Base-by-base conservation (phyloP, 805 yeast genomes). In the Candida quercuum region DNA sequence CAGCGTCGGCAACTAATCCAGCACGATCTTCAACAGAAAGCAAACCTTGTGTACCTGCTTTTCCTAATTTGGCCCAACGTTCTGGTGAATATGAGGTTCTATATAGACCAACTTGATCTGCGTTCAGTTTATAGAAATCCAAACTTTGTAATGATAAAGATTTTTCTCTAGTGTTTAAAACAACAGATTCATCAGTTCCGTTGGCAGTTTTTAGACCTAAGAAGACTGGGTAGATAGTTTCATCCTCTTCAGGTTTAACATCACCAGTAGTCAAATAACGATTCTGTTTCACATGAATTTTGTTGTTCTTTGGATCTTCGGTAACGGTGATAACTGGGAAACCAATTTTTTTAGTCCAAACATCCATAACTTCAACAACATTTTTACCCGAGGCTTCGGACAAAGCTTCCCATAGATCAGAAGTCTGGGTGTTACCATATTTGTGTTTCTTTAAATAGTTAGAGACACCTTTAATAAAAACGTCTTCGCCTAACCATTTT, bases 1-100 rank as follows among this genome's bases (percentile, higher is more conserved):
- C 76, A 15, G 85, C 85, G 62, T 85, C 94, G n/a, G 89, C 83
- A 33, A 84, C 82, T 48, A 82, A 69, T 30, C 89, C 91, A 39
- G 81, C 77, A 60, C 86, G 76, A 60, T 85, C 94, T 56, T 81
- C 85, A 36, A 80, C 82, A 10, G 86, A 70, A 49, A 85, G 69
- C 49, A 71, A 63, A 28, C 77, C 78, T 10, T 68, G 67, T 28
- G 70, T 71, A 43, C 75, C 78, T 10, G 74, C 76, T 43, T 72
- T 55, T 38, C 86, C 86, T 48, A 84, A 69, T 56, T 79, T 78
- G 34, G 66, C 62, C 79, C 88, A 79, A 58, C 89, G 77, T 33
- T 72, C 79, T 30, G 78, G 70, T 13, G 81, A 61, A 59, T 85
- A 85, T 31, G 79, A 76, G 29, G 88, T 81, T 49, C 89, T 72